Evolutionary conservation across 305 asterid species (phyloP), one percentile per base, ranked within the genome.

Genomic region (Solanum hybrid): DNA sequence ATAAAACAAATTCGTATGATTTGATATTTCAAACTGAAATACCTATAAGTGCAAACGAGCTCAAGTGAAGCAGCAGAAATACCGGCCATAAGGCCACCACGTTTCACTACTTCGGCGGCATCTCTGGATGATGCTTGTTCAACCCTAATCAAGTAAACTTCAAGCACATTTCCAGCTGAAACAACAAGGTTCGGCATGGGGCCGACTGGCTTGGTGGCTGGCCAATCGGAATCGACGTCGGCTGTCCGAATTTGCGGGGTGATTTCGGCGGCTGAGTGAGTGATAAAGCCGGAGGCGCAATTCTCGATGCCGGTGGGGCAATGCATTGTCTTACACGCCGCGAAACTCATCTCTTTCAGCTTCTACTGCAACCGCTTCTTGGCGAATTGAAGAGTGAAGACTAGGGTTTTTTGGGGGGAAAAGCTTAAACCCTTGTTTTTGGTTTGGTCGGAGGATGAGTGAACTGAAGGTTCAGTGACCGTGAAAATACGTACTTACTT

Each of bases 41-140:
- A 97, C 99, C 98, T 97, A 94, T 96, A 95, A 90, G 93, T 95
- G 92, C 99, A 97, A 87, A 92, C 98, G 51, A 97, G 96, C 93
- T 97, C 98, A 61, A 96, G 98, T 34, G 95, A 93, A 76, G 96
- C 96, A 5, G 96, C 98, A 28, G 95, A 94, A 29, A 96, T 90
- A 37, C 98, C 98, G 20, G 96, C 98, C 93, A 97, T 90, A 46
- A 95, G 90, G 8, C 98, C 99, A 57, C 99, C 99, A 3, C 98
- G 97, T 86, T 93, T 97, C 29, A 96, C 93, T 92, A 96, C 92
- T 93, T 94, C 98, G 10, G 89, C 86, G 6, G 94, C 88, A 86
- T 93, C 95, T 76, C 86, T 76, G 46, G 94, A 86, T 18, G 92
- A 90, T 69, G 93, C 98, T 69, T 96, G 97, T 91, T 92, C 95